These are phyloP conservation scores for Salvia rosmarinus DNA, from an alignment of 257 asterid genomes.

Conservation along the genomic window DNA sequence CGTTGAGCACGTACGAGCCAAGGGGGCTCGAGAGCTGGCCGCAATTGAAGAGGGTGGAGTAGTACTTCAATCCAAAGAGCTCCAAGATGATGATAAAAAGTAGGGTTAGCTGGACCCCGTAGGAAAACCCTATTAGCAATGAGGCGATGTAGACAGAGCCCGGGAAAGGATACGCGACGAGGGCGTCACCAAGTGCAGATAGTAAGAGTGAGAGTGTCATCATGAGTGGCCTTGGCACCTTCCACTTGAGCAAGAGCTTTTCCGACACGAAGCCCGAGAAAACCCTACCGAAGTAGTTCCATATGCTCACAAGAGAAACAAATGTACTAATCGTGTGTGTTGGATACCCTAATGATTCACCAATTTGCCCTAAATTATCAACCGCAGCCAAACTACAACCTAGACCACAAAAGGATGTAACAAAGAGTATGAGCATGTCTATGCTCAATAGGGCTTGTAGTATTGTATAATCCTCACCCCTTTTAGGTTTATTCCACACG, in stretches of 20 bases:
- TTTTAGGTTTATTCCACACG: slow-evolving; percentile 52
- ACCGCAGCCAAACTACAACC: slow-evolving; percentile 77
- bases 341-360: slow-evolving; percentile 74
- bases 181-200: slow-evolving; percentile 61
- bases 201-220: slow-evolving; percentile 61
- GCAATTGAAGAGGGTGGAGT: slow-evolving; percentile 73
- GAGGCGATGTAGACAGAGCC: slow-evolving; percentile 73
- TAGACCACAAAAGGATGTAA: slow-evolving; percentile 71
- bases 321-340: slow-evolving; percentile 61
- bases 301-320: slow-evolving; percentile 68
- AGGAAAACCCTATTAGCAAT: slow-evolving; percentile 69
- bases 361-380: slow-evolving; percentile 79
- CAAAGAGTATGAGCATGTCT: slow-evolving; percentile 59
- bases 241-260: slow-evolving; percentile 42
- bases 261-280: slow-evolving; percentile 78
- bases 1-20: slow-evolving; percentile 76
- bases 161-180: slow-evolving; percentile 61
- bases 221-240: slow-evolving; percentile 72
- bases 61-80: slow-evolving; percentile 67
- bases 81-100: slow-evolving; percentile 66
- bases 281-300: slow-evolving; percentile 82
- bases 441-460: slow-evolving; percentile 68
- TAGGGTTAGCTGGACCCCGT: slow-evolving; percentile 68
- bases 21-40: slow-evolving; percentile 79
- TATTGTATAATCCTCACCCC: slow-evolving; percentile 75